phyloP scores from a whole-genome alignment of 78 protist genomes.

The Dictyostelium purpureum region DNA sequence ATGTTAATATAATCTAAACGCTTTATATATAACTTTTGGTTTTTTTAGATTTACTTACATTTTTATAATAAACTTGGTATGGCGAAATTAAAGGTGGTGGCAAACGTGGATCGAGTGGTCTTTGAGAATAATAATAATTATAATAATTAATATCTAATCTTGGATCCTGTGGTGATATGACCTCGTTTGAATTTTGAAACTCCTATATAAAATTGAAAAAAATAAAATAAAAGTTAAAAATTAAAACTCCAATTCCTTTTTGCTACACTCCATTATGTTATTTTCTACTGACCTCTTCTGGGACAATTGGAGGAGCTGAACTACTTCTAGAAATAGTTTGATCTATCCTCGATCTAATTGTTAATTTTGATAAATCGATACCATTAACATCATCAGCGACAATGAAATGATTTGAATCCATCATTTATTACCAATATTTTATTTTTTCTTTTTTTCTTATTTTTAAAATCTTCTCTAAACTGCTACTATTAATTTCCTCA shows the following conservation, averaged over 20 bases:
- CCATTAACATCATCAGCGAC: constrained; percentile 39
- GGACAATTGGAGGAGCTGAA: constrained; percentile 78
- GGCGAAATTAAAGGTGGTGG: constrained; percentile 81
- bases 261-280: background rate
- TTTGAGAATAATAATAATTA: constrained; percentile 79
- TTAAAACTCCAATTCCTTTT: background rate
- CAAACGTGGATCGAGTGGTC: constrained; percentile 79
- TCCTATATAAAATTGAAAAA: background rate
- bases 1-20: background rate
- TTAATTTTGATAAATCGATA: constrained; percentile 44
- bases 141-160: constrained; percentile 63
- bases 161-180: constrained; percentile 76
- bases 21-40: background rate
- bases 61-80: constrained; percentile 38
- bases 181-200: background rate
- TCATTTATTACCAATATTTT: background rate
- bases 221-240: background rate
- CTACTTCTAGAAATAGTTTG: constrained; percentile 49
- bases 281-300: constrained; percentile 30
- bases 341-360: constrained; percentile 60
- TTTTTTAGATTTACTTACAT: background rate
- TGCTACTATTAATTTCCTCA: too few species aligned
- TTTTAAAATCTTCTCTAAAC: too few species aligned
- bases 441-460: background rate
- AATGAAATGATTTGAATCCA: constrained; percentile 23